Conservation (phyloP, 2,329 filamentous ascomycete genomes). For the Colletotrichum aenigma region DNA sequence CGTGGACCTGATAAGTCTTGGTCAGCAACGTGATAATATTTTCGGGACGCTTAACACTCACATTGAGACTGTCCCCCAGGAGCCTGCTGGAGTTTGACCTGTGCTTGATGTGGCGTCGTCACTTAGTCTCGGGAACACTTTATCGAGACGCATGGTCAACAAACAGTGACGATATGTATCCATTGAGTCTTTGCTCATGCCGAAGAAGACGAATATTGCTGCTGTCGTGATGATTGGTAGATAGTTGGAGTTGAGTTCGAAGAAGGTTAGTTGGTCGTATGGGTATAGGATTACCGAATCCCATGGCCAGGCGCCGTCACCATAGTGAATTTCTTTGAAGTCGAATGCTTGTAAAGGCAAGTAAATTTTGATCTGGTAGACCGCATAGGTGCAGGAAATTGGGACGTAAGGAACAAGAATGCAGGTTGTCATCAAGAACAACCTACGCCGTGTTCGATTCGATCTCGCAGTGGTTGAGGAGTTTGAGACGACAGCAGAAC, state of each 20-base stretch:
- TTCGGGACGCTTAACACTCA: neutral
- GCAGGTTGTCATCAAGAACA: slow-evolving; percentile 59
- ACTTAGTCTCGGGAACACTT: slow-evolving; percentile 44
- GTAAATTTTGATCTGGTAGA: slow-evolving; percentile 41
- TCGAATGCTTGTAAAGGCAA: slow-evolving; percentile 36
- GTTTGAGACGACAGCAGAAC: slow-evolving; percentile 43
- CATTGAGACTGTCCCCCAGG: neutral
- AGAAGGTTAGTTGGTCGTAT: slow-evolving; percentile 41
- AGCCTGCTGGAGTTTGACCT: neutral
- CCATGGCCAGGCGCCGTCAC: slow-evolving; percentile 44
- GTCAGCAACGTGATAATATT: neutral
- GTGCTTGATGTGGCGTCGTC: slow-evolving; percentile 26
- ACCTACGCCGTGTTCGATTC: slow-evolving; percentile 52
- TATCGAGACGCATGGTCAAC: slow-evolving; percentile 45
- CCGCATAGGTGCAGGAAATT: slow-evolving; percentile 44
- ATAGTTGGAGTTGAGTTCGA: slow-evolving; percentile 51
- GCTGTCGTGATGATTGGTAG: slow-evolving; percentile 51
- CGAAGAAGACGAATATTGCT: slow-evolving; percentile 59
- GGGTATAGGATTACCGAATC: slow-evolving; percentile 50
- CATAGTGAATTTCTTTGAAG: slow-evolving; percentile 46
- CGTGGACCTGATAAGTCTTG: neutral
- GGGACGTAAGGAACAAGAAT: slow-evolving; percentile 59
- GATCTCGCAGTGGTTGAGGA: slow-evolving; percentile 44
- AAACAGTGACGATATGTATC: slow-evolving; percentile 50
- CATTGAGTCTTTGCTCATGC: slow-evolving; percentile 57